These are phyloP conservation scores for Dioscorea zingiberensis DNA, from an alignment of 106 monocot species.

Conservation along the genomic window DNA sequence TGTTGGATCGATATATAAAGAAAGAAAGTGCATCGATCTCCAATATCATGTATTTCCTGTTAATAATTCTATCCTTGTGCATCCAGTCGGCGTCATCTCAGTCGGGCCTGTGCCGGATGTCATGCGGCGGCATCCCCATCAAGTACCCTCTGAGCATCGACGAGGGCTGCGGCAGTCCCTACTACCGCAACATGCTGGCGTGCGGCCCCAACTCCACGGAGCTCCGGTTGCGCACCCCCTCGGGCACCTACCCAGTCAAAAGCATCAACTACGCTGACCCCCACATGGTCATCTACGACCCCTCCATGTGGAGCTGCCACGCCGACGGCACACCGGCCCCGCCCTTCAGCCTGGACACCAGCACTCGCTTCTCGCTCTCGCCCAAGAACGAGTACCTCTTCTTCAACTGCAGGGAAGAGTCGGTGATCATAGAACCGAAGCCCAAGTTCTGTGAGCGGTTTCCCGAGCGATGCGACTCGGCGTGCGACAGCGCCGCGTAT, in stretches of 20 bases:
- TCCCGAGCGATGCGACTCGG: conserved; percentile 67
- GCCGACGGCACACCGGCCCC: background rate
- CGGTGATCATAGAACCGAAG: conserved; percentile 50
- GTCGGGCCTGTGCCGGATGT: conserved; percentile 40
- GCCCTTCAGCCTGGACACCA: conserved; percentile 76
- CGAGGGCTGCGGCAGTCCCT: conserved; percentile 71
- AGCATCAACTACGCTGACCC: conserved; percentile 37
- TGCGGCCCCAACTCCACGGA: conserved; percentile 18
- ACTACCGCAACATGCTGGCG: conserved; percentile 50
- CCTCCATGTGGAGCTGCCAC: conserved; percentile 67
- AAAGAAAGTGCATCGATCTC: too few species aligned
- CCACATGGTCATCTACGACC: conserved; percentile 62
- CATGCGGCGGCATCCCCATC: conserved; percentile 53
- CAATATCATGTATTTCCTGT: too few species aligned
- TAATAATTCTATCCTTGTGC: background rate
- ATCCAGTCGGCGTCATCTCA: conserved; percentile 18
- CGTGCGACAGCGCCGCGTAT: conserved; percentile 67
- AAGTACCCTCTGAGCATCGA: conserved; percentile 51
- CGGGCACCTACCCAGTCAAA: conserved; percentile 59
- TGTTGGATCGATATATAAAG: too few species aligned
- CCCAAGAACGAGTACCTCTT: conserved; percentile 67
- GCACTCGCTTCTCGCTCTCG: conserved; percentile 74
- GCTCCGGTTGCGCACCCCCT: conserved; percentile 75
- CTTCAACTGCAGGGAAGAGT: conserved; percentile 63
- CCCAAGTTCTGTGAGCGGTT: conserved; percentile 55